These are phyloP conservation scores for Blastocystis hominis DNA, from an alignment of 352 stramenopile genomes.

Conservation along the genomic window DNA sequence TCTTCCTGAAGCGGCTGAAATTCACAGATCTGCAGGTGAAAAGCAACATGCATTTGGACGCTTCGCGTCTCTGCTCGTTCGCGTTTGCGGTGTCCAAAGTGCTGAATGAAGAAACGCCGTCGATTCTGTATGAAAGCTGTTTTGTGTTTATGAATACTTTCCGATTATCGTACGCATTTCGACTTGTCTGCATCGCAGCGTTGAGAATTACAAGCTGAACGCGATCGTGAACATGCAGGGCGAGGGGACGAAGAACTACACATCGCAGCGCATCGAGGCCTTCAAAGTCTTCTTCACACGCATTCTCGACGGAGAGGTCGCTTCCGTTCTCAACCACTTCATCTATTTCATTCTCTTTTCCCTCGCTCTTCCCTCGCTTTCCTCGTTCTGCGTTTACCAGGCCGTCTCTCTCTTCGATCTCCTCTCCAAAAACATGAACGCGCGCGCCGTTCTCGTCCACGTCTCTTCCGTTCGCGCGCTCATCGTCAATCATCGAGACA, in stretches of 20 bases:
- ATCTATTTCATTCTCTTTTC: not conserved
- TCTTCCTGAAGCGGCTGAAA: not conserved
- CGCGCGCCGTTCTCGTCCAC: not conserved
- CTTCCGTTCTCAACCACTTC: not conserved
- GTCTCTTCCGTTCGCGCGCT: not conserved
- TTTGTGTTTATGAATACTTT: not conserved
- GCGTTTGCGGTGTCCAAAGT: not conserved
- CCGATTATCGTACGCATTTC: not conserved
- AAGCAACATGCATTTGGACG: not conserved
- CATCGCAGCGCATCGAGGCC: not conserved
- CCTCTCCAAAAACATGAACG: not conserved
- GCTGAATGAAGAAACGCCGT: not conserved
- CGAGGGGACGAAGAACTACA: not conserved
- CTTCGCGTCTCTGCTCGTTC: not conserved
- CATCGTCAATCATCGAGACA: not conserved
- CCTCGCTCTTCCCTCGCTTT: not conserved
- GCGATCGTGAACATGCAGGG: not conserved
- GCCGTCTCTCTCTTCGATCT: not conserved
- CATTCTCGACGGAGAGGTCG: not conserved
- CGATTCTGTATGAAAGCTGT: not conserved
- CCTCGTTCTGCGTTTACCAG: not conserved
- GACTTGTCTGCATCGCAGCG: not conserved
- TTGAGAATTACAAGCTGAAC: not conserved
- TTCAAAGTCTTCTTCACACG: not conserved
- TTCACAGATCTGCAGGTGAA: conserved; percentile 6